Base-by-base conservation (phyloP, 2,329 filamentous ascomycete genomes). In the Botryotinia globosa region DNA sequence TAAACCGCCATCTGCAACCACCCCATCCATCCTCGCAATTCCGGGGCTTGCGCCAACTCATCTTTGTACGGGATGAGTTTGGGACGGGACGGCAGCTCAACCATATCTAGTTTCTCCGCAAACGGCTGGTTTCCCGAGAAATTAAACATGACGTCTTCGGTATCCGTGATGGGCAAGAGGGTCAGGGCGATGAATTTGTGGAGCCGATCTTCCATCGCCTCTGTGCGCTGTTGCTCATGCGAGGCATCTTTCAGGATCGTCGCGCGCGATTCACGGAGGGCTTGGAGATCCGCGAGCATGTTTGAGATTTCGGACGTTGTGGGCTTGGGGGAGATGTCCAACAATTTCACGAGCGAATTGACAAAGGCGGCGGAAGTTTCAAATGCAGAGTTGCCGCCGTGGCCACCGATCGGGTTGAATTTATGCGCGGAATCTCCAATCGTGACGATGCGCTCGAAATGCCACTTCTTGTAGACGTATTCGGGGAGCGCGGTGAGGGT, bases 381-480 rank as follows among this genome's bases (percentile, higher is more conserved):
- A 3, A 63, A 61, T 1, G 64, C 54, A 2, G 34, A 22, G 32
- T 69, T 72, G 1, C 56, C 71, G 16, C 64, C 65, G 18, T 68
- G 71, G 8, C 71, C 71, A 7, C 29, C 64, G 42, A 68, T 72
- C 14, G 71, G 44, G 4, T 72, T 74, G 20, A 72, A 71, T 58
- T 73, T 69, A 22, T 76, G 74, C 0, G 69, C 71, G 12, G 74
- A 71, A 68, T 74, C 73, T 1, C 74, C 72, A 37, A 76, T 59
- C 3, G 45, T 67, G 10, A 84, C 78, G 4, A 83, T 80, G 16
- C 84, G 77, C 18, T 80, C 78, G 59, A 80, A 83, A 67, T 82
- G 79, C 81, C 83, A 85, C 51, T 80, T 78, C 18, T 80, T 74
- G n/a, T 83, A 80, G 1, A 83, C 64, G 20, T 68, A 69, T 68